Conservation (phyloP, 2,329 filamentous ascomycete species). For the Lasiodiplodia theobromae region DNA sequence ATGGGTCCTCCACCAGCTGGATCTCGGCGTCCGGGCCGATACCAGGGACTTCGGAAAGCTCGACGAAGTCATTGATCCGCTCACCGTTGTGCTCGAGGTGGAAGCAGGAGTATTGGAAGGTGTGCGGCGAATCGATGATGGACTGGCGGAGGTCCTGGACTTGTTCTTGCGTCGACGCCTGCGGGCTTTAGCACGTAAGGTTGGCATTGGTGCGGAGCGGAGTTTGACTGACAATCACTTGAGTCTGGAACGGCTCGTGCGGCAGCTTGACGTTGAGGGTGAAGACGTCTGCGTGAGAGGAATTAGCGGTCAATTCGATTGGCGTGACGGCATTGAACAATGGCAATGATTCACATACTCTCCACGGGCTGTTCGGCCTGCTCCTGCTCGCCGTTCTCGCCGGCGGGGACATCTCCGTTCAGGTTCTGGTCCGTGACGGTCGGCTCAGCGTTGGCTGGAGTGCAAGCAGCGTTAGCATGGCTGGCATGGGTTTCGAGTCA, state of each 20-base stretch:
- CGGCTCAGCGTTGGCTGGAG: constrained; percentile 39
- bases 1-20: constrained; percentile 87
- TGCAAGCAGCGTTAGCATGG: constrained; percentile 4
- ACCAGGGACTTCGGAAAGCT: constrained; percentile 86
- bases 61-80: constrained; percentile 93
- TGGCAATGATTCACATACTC: constrained; percentile 37
- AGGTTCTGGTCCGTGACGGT: constrained; percentile 37
- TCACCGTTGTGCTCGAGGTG: constrained; percentile 90
- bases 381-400: constrained; percentile 32
- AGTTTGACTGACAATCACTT: constrained; percentile 73
- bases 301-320: background rate
- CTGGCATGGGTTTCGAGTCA: constrained; percentile 29
- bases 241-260: constrained; percentile 77
- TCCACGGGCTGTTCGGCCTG: constrained; percentile 42
- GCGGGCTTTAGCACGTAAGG: constrained; percentile 38
- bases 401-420: constrained; percentile 31
- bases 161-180: constrained; percentile 94
- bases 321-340: background rate
- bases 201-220: constrained; percentile 33
- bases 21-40: constrained; percentile 80
- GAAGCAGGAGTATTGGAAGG: constrained; percentile 98
- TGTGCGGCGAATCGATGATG: constrained; percentile 89
- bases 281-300: constrained; percentile 60
- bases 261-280: constrained; percentile 82
- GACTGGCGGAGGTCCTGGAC: constrained; percentile 97